Percentiles rank a stretch among this genome's conserved stretches.
phyloP scores from a whole-genome alignment of 2,329 filamentous ascomycete species.

The Alternaria rosae region DNA sequence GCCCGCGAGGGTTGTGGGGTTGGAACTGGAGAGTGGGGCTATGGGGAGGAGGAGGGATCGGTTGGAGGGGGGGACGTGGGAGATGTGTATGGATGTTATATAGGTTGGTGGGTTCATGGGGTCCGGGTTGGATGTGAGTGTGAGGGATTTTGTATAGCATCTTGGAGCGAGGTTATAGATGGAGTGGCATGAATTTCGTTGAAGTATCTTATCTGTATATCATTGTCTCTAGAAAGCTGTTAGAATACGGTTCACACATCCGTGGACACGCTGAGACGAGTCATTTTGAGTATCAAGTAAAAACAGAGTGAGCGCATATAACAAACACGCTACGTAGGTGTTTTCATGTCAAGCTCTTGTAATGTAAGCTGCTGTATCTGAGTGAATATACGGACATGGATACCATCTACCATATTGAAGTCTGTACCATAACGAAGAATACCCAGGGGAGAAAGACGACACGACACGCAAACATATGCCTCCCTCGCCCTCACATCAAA shows the following conservation, averaged over 20 bases:
- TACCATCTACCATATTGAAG: neutral
- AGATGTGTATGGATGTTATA: constrained; percentile 40
- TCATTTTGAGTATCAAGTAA: neutral
- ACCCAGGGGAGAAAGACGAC: neutral
- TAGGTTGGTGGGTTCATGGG: neutral
- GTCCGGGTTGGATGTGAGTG: neutral
- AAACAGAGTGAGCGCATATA: neutral
- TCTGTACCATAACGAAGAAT: neutral
- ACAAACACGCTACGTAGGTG: neutral
- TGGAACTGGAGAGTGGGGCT: constrained; percentile 37
- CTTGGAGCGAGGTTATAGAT: neutral
- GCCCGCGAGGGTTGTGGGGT: constrained; percentile 38
- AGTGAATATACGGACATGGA: neutral
- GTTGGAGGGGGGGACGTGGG: constrained; percentile 28
- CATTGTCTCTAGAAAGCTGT: neutral
- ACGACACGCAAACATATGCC: neutral
- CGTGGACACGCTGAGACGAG: neutral
- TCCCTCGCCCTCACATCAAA: neutral
- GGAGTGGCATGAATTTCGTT: neutral
- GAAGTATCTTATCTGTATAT: neutral
- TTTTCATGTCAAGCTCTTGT: neutral
- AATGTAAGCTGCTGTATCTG: neutral
- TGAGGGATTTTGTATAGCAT: neutral
- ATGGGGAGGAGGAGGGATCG: constrained; percentile 23
- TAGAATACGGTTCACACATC: neutral